Base-by-base conservation (phyloP, 192 early-diverging fungal genomes). In the Piromyces finnis region DNA sequence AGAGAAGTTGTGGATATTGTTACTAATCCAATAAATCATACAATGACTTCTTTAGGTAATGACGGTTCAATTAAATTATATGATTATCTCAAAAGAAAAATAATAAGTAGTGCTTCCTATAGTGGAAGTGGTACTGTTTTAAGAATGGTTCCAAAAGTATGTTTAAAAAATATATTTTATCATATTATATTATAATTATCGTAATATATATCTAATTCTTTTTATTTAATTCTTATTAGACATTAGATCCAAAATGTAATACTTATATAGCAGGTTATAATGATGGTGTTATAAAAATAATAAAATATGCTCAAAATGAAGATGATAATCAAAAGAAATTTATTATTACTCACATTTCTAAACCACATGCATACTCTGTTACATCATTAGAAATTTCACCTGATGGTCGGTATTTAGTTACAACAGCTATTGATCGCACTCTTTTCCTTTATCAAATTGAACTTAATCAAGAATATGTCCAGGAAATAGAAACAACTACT, bases 361-460 rank as follows among this genome's bases (percentile, higher is more conserved):
- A 91, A 79, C 90, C 90, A 1, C 89, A 91, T 78, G 84, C 81
- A 13, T 29, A 26, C 16, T 79, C 86, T 5, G 86, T 91, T 32
- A 83, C 84, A 28, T 30, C 78, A 29, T 85, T 90, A 51, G 81
- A 79, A 17, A 81, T 91, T 16, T 88, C 89, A 9, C 79, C 85
- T 4, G 89, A 91, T 78, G 89, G 88, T 13, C 82, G 82, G 11
- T 85, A 83, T 77, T 80, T 91, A 78, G 88, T 87, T 1, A 89
- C 87, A 3, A 82, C 82, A 22, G 84, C 86, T 18, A 80, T 79
- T 14, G 89, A 91, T 82, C 36, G 78, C 11, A 88, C 89, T 12
- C 79, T 89, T 9, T 91, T 91, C 82, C 83, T 91, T 32, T 91
- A 91, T 82, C 82, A 85, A 79, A 83, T 90, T 26, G 26, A 28